Evolutionary conservation across 768 basidiomycete species (phyloP).

Genomic region (Floccularia luteovirens): DNA sequence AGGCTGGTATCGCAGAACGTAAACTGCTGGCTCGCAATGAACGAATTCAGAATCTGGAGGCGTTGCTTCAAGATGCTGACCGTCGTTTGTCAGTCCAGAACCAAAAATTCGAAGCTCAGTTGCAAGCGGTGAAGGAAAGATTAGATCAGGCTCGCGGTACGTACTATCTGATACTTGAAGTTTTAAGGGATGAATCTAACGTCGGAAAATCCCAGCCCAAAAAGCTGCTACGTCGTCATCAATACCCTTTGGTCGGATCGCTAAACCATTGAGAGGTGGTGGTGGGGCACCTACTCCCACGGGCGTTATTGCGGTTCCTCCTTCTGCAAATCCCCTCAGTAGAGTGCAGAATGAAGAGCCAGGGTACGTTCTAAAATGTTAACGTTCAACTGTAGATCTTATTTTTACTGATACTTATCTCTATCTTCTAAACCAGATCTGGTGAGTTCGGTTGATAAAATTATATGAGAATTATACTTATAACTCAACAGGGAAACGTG

Average conservation of each 20-base stretch:
- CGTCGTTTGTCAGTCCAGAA: conserved; percentile 88
- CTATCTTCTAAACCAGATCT: not conserved
- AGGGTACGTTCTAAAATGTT: conserved; percentile 34
- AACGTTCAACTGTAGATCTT: conserved; percentile 1
- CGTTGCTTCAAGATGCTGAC: conserved; percentile 88
- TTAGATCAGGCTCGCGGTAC: conserved; percentile 89
- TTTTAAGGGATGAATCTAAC: not conserved
- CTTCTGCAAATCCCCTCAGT: conserved; percentile 55
- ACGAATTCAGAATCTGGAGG: conserved; percentile 94
- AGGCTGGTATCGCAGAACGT: conserved; percentile 93
- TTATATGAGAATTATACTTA: conserved; percentile 4
- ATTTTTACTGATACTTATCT: too few relatives aligned
- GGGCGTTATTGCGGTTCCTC: conserved; percentile 32
- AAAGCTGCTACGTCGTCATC: conserved; percentile 64
- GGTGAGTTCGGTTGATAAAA: not conserved
- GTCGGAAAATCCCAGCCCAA: conserved; percentile 57
- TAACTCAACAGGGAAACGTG: conserved; percentile 63
- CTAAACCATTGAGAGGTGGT: conserved; percentile 92
- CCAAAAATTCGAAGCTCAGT: conserved; percentile 90
- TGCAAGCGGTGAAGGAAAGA: conserved; percentile 87
- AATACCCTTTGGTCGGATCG: conserved; percentile 88
- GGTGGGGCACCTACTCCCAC: conserved; percentile 55
- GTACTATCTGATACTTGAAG: conserved; percentile 11
- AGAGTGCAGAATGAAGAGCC: conserved; percentile 80
- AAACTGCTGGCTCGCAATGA: conserved; percentile 95